phyloP scores from a whole-genome alignment of 257 asterid species.

The Solanum pimpinellifolium region DNA sequence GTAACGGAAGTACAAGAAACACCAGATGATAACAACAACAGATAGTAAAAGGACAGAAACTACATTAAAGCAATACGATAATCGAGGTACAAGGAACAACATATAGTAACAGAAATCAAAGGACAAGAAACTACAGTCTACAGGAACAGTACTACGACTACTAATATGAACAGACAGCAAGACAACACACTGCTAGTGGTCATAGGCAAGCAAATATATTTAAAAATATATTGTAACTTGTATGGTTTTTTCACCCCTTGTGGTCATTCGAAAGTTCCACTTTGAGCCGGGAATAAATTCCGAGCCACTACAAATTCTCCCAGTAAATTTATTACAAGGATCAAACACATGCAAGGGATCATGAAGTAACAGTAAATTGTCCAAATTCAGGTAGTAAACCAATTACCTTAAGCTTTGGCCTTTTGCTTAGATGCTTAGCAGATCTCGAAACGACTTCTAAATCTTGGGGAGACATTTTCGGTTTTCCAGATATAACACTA shows the following conservation, averaged over 20 bases:
- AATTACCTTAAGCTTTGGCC: background rate
- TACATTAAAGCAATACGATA: background rate
- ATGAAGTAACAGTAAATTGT: background rate
- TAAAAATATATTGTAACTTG: too few relatives aligned
- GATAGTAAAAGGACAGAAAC: background rate
- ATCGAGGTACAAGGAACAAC: background rate
- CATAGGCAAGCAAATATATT: background rate
- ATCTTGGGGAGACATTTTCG: constrained; percentile 32
- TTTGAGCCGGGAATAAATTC: background rate
- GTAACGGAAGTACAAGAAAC: background rate
- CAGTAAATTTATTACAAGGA: background rate
- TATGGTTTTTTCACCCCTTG: background rate
- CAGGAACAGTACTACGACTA: background rate
- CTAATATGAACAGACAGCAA: background rate
- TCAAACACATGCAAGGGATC: background rate
- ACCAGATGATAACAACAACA: background rate
- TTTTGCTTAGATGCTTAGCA: background rate
- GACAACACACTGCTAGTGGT: background rate
- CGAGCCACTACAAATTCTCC: too few relatives aligned
- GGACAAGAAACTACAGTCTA: background rate
- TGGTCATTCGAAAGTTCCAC: background rate
- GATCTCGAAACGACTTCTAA: constrained; percentile 16
- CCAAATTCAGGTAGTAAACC: background rate
- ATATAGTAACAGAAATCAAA: background rate
- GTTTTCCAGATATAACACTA: constrained; percentile 29